Conservation (phyloP, 768 basidiomycete genomes). For the Auricularia sp. region DNA sequence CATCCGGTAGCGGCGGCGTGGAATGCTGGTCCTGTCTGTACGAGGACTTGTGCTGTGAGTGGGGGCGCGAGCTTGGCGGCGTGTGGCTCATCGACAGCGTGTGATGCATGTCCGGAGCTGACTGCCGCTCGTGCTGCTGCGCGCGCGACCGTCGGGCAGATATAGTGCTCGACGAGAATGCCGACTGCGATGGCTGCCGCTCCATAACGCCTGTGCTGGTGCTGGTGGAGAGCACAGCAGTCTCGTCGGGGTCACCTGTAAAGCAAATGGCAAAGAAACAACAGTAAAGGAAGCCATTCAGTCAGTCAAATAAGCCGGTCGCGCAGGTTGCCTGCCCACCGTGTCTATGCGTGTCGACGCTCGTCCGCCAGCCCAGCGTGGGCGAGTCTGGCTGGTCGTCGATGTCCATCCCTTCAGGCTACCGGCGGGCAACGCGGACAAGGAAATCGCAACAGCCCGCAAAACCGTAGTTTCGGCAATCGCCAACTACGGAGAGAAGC, state of each 20-base stretch:
- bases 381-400: background rate
- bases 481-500: background rate
- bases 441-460: background rate
- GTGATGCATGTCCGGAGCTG: background rate
- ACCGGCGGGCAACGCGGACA: background rate
- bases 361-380: slow-evolving; percentile 1
- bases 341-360: background rate
- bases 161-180: background rate
- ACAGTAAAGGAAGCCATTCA: background rate
- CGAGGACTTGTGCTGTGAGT: background rate
- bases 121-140: background rate
- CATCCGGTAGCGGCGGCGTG: background rate
- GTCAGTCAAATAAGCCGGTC: background rate
- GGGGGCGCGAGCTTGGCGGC: background rate
- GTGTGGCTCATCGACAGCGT: background rate
- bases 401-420: background rate
- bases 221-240: background rate
- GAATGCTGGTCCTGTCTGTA: background rate
- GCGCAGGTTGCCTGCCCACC: no score
- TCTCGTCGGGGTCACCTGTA: background rate
- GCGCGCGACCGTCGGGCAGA: background rate
- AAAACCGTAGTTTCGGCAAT: background rate
- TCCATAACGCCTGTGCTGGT: background rate
- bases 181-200: background rate
- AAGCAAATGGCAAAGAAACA: background rate